A percentile compares a stretch with the other conserved stretches of the same genome.
Evolutionary conservation across 306 rosid genomes (phyloP).

Genomic region (Erythrophleum fordii): DNA sequence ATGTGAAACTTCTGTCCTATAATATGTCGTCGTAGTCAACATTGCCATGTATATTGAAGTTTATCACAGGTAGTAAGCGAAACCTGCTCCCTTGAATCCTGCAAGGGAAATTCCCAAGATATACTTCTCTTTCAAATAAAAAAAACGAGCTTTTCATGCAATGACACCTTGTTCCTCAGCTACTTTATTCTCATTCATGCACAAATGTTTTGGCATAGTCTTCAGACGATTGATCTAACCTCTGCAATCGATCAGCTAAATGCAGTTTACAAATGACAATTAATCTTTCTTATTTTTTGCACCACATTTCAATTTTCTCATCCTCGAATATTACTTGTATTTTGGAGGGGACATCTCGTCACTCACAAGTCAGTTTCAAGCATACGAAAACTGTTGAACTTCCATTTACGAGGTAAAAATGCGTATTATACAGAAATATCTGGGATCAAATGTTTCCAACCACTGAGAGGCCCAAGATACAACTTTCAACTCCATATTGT

Average conservation of each 20-base stretch:
- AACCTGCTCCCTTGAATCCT: not conserved
- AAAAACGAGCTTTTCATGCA: not conserved
- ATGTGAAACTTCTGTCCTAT: not conserved
- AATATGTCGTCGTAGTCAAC: not conserved
- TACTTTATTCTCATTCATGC: not conserved
- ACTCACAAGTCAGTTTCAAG: not conserved
- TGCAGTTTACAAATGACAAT: not conserved
- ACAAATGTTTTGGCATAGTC: not conserved
- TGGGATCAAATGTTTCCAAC: not conserved
- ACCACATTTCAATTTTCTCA: not conserved
- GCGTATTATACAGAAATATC: not conserved
- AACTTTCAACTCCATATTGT: constrained; percentile 9
- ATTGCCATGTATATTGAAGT: not conserved
- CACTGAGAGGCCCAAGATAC: not conserved
- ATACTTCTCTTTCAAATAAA: not conserved
- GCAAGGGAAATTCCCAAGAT: not conserved
- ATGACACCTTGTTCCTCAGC: not conserved
- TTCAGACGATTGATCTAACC: not conserved
- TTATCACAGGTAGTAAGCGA: not conserved
- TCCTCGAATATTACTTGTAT: not conserved
- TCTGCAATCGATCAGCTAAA: not conserved
- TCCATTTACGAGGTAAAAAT: constrained; percentile 4
- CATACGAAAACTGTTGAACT: not conserved
- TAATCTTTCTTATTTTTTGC: not conserved
- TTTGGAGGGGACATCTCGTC: not conserved